These are phyloP conservation scores for Talaromyces sp. DNA, from an alignment of 2,329 filamentous ascomycete species.

Conservation along the genomic window DNA sequence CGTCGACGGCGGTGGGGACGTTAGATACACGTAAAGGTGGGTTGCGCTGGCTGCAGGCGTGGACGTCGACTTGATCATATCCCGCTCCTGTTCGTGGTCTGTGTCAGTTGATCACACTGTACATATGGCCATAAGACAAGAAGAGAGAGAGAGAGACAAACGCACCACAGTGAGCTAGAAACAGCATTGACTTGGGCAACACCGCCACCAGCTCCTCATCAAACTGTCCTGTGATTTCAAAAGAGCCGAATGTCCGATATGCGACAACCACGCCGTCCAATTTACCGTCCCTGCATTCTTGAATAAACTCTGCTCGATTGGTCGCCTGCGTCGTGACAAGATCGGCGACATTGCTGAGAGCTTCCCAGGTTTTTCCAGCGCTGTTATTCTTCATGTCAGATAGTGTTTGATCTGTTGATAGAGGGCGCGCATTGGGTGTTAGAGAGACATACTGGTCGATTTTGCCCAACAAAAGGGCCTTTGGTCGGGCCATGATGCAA, in stretches of 20 bases:
- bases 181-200: conserved; percentile 33
- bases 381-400: conserved; percentile 15
- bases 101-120: neutral
- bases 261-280: conserved; percentile 60
- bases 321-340: conserved; percentile 57
- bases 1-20: conserved; percentile 72
- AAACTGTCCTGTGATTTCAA: conserved; percentile 59
- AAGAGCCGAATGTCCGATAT: conserved; percentile 66
- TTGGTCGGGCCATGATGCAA: conserved; percentile 40
- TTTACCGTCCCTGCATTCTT: conserved; percentile 59
- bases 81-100: conserved; percentile 56
- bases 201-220: conserved; percentile 63
- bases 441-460: conserved; percentile 54
- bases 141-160: neutral
- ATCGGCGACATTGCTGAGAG: conserved; percentile 58
- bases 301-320: conserved; percentile 61
- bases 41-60: conserved; percentile 60
- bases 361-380: conserved; percentile 60
- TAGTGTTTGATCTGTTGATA: neutral
- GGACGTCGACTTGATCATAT: conserved; percentile 75
- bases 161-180: conserved; percentile 36
- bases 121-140: neutral
- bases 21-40: conserved; percentile 65
- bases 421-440: neutral
- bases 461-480: conserved; percentile 57